Conservation (phyloP, 2,329 filamentous ascomycete genomes). For the Penicillium hesseltinei region DNA sequence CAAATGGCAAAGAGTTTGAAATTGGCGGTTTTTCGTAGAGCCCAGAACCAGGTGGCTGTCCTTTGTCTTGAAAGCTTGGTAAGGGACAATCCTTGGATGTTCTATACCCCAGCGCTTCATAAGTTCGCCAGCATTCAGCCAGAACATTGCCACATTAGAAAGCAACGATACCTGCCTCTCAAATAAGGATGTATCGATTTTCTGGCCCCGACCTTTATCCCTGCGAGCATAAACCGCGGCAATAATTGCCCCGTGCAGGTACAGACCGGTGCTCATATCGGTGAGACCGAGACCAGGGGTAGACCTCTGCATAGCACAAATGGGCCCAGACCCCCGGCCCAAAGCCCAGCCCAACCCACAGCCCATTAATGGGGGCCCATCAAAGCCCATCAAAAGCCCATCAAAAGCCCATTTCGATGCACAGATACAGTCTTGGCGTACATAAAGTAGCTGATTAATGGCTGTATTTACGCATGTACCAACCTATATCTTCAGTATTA, state of each 20-base stretch:
- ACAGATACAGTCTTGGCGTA: too few species aligned
- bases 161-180: constrained; percentile 45
- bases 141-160: constrained; percentile 44
- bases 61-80: constrained; percentile 60
- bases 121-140: constrained; percentile 43
- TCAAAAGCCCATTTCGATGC: too few species aligned
- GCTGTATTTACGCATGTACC: too few species aligned
- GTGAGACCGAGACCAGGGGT: constrained; percentile 43
- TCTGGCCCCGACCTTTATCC: constrained; percentile 42
- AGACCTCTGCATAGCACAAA: too few species aligned
- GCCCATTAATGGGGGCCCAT: too few species aligned
- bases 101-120: constrained; percentile 47
- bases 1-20: constrained; percentile 62
- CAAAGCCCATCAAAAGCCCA: too few species aligned
- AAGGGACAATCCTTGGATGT: constrained; percentile 51
- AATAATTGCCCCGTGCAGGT: constrained; percentile 47
- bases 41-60: constrained; percentile 70
- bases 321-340: too few species aligned
- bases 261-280: constrained; percentile 48
- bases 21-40: constrained; percentile 70
- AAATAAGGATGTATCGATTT: constrained; percentile 47
- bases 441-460: too few species aligned
- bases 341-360: too few species aligned
- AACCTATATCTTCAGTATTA: too few species aligned
- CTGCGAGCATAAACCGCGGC: constrained; percentile 42